Conservation (phyloP, 495 filamentous ascomycete genomes). For the Aspergillus baeticus region DNA sequence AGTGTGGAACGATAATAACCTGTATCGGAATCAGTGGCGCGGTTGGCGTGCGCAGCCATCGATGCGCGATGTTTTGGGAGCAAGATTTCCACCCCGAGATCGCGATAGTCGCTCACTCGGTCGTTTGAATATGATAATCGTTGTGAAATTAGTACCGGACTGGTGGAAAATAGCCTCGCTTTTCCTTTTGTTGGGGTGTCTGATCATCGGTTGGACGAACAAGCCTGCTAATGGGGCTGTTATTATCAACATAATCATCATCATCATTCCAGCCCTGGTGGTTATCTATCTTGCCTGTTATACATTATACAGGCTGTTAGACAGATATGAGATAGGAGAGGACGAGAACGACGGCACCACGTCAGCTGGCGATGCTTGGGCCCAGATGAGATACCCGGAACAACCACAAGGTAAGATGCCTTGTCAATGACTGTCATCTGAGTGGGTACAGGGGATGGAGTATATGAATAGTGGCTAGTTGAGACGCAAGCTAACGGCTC, state of each 20-base stretch:
- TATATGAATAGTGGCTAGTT: no score
- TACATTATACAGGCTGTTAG: background rate
- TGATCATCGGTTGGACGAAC: background rate
- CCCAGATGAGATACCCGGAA: background rate
- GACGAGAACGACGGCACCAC: background rate
- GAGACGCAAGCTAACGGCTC: background rate
- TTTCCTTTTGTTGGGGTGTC: background rate
- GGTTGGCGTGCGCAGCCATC: background rate
- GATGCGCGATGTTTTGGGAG: background rate
- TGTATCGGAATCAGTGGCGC: background rate
- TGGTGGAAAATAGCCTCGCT: background rate
- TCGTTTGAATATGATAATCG: background rate
- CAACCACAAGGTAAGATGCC: background rate
- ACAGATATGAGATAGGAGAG: background rate
- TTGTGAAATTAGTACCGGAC: background rate
- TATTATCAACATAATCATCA: background rate
- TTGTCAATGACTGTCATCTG: no score
- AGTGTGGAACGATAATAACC: background rate
- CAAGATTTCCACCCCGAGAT: background rate
- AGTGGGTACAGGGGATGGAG: no score
- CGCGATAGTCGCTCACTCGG: background rate
- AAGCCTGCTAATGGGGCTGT: background rate
- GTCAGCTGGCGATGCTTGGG: background rate
- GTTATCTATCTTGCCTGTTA: background rate
- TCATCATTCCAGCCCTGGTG: background rate